Percentiles rank a stretch among this genome's conserved stretches.
These are phyloP conservation scores for Gamsiella multidivaricata DNA, from an alignment of 192 early-diverging fungal species.

Conservation along the genomic window DNA sequence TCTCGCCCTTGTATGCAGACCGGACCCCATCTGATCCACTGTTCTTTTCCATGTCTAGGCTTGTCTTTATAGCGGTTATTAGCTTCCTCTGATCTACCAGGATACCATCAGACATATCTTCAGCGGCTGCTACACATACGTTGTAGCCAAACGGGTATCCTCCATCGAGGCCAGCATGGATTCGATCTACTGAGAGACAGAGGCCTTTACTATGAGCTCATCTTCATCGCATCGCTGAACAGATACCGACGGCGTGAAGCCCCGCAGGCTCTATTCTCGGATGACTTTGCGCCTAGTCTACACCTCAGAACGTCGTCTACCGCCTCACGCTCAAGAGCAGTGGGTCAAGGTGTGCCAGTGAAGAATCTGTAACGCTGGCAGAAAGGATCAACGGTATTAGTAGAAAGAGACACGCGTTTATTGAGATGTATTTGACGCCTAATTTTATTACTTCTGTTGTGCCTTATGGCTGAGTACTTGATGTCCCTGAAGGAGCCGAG, in stretches of 20 bases:
- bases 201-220: no score
- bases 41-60: slow-evolving; percentile 18
- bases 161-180: no score
- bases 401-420: no score
- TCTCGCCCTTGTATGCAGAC: slow-evolving; percentile 10
- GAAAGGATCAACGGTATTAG: no score
- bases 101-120: no score
- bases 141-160: no score
- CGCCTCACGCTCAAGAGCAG: background rate
- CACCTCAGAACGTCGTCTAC: background rate
- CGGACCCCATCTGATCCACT: background rate
- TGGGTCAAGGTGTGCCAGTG: no score
- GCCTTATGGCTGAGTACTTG: background rate
- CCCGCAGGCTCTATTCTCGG: slow-evolving; percentile 20
- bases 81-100: slow-evolving; percentile 10
- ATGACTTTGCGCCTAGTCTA: slow-evolving; percentile 5
- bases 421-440: background rate
- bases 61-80: slow-evolving; percentile 18
- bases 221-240: no score
- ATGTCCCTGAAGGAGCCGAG: background rate
- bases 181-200: no score
- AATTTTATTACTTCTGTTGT: background rate
- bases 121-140: no score
- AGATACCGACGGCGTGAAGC: background rate
- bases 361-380: no score